These are phyloP conservation scores for Syzygium oleosum DNA, from an alignment of 345 rosid species.

Conservation along the genomic window DNA sequence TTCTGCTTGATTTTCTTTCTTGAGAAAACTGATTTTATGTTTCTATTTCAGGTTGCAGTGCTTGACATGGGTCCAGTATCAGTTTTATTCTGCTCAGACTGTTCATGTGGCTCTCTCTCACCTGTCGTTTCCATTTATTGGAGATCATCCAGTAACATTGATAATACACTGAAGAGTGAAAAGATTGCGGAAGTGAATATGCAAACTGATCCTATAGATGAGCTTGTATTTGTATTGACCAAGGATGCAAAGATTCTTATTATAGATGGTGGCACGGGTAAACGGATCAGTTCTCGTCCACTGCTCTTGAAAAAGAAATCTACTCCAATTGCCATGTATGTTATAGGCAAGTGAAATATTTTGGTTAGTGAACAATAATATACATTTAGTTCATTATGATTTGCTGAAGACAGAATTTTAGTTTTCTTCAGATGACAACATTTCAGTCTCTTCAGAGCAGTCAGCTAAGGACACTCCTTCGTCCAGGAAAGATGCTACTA, in stretches of 20 bases:
- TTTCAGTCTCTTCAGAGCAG: background rate
- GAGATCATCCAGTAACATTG: conserved; percentile 22
- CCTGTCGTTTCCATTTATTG: conserved; percentile 49
- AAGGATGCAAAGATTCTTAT: conserved; percentile 47
- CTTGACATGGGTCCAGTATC: conserved; percentile 53
- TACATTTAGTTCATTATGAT: background rate
- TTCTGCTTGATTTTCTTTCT: conserved; percentile 8
- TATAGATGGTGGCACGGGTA: conserved; percentile 52
- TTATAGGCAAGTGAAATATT: conserved; percentile 47
- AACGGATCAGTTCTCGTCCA: conserved; percentile 27
- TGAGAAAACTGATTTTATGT: background rate
- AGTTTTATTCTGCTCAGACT: conserved; percentile 50
- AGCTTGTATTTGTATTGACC: conserved; percentile 41
- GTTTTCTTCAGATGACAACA: background rate
- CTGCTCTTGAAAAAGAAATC: conserved; percentile 29
- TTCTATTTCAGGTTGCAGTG: conserved; percentile 67
- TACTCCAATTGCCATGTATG: conserved; percentile 47
- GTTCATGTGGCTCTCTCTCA: conserved; percentile 34
- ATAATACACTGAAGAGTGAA: conserved; percentile 15
- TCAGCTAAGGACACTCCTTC: background rate
- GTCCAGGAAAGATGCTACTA: conserved; percentile 29
- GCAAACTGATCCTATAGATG: conserved; percentile 9
- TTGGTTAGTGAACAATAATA: background rate
- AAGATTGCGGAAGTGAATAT: background rate
- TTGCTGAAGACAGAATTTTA: background rate